These are phyloP conservation scores for Vitis hybrid DNA, from an alignment of 177 flowering plant genomes.

Conservation along the genomic window DNA sequence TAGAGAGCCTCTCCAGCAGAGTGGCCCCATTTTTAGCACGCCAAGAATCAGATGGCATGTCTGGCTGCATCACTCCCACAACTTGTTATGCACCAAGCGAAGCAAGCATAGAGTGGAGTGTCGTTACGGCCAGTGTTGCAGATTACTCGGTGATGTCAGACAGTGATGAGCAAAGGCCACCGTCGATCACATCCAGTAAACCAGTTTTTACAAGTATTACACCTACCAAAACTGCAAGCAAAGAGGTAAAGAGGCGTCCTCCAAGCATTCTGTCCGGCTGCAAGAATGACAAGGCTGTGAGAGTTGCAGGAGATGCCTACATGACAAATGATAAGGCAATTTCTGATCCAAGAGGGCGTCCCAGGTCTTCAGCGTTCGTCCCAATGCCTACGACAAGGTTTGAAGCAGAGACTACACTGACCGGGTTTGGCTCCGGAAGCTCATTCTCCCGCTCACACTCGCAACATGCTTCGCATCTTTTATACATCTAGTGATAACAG, in stretches of 20 bases:
- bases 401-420: constrained; percentile 31
- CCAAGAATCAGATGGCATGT: constrained; percentile 37
- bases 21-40: constrained; percentile 38
- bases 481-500: constrained; percentile 23
- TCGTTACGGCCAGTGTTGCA: constrained; percentile 55
- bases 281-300: constrained; percentile 47
- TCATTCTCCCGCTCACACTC: constrained; percentile 5
- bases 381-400: constrained; percentile 28
- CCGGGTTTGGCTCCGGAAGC: constrained; percentile 15
- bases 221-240: neutral
- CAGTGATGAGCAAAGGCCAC: constrained; percentile 18
- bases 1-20: constrained; percentile 53
- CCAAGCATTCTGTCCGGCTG: constrained; percentile 33
- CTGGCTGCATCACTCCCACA: constrained; percentile 41
- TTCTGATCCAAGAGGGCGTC: constrained; percentile 5
- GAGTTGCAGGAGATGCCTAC: constrained; percentile 41
- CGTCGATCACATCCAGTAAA: neutral
- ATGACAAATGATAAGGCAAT: constrained; percentile 13
- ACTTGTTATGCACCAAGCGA: constrained; percentile 80
- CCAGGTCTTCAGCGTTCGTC: constrained; percentile 14
- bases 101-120: constrained; percentile 66
- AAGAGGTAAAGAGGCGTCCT: constrained; percentile 19
- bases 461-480: constrained; percentile 15
- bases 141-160: constrained; percentile 44
- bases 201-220: neutral